phyloP scores from a whole-genome alignment of 495 filamentous ascomycete genomes.

The Thozetella sp. region DNA sequence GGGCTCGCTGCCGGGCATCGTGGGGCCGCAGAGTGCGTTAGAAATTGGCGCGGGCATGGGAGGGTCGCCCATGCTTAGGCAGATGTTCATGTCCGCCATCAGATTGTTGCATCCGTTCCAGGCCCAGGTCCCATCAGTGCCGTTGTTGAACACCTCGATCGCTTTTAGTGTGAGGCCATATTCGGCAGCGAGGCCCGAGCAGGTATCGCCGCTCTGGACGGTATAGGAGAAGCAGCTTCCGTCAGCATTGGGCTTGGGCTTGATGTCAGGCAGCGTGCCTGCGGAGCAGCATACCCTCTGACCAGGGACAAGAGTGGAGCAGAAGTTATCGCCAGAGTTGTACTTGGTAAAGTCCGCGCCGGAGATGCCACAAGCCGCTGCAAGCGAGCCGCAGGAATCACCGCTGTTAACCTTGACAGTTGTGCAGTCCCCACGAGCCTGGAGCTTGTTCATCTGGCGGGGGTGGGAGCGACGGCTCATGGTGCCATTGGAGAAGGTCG shows the following conservation, averaged over 20 bases:
- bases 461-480: neutral
- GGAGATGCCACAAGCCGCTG: constrained; percentile 27
- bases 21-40: constrained; percentile 38
- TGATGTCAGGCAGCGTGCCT: constrained; percentile 3
- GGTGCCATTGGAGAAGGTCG: neutral
- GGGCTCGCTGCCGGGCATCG: neutral
- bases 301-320: constrained; percentile 19
- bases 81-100: constrained; percentile 19
- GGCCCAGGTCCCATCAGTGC: constrained; percentile 25
- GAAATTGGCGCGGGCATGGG: constrained; percentile 30
- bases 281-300: constrained; percentile 1
- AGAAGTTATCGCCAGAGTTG: constrained; percentile 24
- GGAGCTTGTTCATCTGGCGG: neutral
- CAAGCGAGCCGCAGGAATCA: constrained; percentile 21
- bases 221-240: constrained; percentile 26
- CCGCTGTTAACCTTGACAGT: neutral
- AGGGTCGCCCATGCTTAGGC: constrained; percentile 31
- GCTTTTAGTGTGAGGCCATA: constrained; percentile 16
- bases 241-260: constrained; percentile 27
- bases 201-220: constrained; percentile 19
- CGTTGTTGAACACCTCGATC: constrained; percentile 24
- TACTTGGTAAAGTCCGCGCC: constrained; percentile 30
- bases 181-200: neutral
- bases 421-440: neutral
- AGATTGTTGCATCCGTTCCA: constrained; percentile 34